Base-by-base conservation (phyloP, 2,329 filamentous ascomycete genomes). In the Penicillium verrucosum region DNA sequence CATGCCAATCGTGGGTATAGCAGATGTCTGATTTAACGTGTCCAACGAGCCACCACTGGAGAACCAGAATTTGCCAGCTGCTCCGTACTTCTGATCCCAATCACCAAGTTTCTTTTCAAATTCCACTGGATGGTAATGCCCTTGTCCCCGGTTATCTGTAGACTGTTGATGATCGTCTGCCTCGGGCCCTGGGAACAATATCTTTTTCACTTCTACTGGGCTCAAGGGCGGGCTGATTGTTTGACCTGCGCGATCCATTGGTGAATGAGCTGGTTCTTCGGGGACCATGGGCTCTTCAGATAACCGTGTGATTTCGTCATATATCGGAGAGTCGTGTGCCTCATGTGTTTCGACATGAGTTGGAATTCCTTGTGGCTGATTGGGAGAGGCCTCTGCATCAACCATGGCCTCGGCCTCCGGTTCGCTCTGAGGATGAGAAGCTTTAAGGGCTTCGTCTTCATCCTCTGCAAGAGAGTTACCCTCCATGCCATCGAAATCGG, bases 71-170 rank as follows among this genome's bases (percentile, higher is more conserved):
- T 77, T 78, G 9, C 80, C 81, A 32, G 75, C 69, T 44, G 72
- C 57, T 40, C 75, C 73, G 68, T 85, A 86, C 63, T 84, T 85
- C 23, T 79, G 72, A 64, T 83, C 80, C 54, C 80, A 78, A 25
- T 75, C 62, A 38, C 73, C 72, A 54, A 83, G 66, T 49, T 76
- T 78, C 36, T 74, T 72, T 60, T 77, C 78, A 65, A 86, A 86
- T 9, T 69, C 63, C 8, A 85, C 72, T 0, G 82, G 79, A 38
- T 77, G 72, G 61, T 84, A 85, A 45, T 76, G 75, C 57, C 79
- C 81, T 43, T 77, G 73, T 36, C 58, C 55, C 14, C 52, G 61
- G 23, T 50, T 34, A 23, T 64, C 58, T 18, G 41, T 47, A 11
- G 56, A 40, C 18, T 50, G 36, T 29, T 58, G 25, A 14, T 18